Percentiles rank a stretch among this genome's conserved stretches.
phyloP scores from a whole-genome alignment of 441 rosid species.

The Populus hybrid region DNA sequence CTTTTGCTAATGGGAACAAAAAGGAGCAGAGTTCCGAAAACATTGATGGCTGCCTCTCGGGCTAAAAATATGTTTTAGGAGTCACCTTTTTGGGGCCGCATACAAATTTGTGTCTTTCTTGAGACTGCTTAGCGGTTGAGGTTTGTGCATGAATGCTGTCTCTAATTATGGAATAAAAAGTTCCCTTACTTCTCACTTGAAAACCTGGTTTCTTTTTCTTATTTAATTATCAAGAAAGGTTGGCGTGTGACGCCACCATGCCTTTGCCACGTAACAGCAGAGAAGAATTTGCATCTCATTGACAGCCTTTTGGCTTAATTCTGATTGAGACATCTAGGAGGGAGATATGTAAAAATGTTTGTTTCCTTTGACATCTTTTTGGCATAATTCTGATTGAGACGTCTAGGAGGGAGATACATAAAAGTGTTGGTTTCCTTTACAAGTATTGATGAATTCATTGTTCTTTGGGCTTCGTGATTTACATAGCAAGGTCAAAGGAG shows the following conservation, averaged over 20 bases:
- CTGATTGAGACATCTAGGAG: background rate
- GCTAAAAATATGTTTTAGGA: background rate
- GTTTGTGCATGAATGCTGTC: background rate
- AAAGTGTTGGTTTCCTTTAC: background rate
- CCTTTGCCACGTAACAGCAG: background rate
- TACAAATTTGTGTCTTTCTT: background rate
- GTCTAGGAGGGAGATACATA: background rate
- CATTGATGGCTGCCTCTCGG: background rate
- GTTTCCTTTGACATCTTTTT: background rate
- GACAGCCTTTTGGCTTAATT: background rate
- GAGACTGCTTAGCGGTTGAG: background rate
- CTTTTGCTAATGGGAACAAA: background rate
- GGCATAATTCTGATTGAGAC: background rate
- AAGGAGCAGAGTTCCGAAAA: background rate
- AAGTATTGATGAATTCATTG: background rate
- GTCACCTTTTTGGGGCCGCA: background rate
- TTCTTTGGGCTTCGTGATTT: slow-evolving; percentile 2
- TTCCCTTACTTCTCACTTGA: background rate
- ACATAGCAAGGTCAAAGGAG: background rate
- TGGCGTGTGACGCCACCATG: background rate
- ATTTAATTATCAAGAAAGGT: background rate
- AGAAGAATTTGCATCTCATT: background rate
- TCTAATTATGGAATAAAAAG: background rate
- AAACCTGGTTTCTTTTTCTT: background rate
- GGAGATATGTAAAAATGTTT: background rate